These are phyloP conservation scores for Heterobasidion occidentale DNA, from an alignment of 1,284 basidiomycete genomes.

Conservation along the genomic window DNA sequence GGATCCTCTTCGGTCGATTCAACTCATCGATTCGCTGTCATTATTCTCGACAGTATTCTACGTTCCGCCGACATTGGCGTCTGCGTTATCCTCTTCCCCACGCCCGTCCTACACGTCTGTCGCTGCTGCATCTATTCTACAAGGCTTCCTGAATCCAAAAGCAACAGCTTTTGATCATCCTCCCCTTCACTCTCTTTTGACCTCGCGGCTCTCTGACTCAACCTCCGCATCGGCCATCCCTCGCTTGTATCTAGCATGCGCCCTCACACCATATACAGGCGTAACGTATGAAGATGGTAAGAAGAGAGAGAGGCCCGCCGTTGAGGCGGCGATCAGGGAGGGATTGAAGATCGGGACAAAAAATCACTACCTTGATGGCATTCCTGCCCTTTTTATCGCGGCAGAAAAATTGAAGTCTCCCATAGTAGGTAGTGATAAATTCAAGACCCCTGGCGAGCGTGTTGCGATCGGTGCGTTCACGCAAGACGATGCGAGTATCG, in stretches of 20 bases:
- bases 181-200: slow-evolving; percentile 39
- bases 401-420: slow-evolving; percentile 37
- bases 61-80: slow-evolving; percentile 36
- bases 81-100: slow-evolving; percentile 36
- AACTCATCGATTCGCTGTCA: slow-evolving; percentile 61
- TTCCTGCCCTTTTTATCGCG: slow-evolving; percentile 63
- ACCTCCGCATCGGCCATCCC: slow-evolving; percentile 30
- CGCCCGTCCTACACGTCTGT: slow-evolving; percentile 33
- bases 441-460: slow-evolving; percentile 36
- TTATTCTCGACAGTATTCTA: slow-evolving; percentile 71
- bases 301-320: slow-evolving; percentile 45
- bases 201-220: slow-evolving; percentile 30
- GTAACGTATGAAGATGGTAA: slow-evolving; percentile 61
- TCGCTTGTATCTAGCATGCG: slow-evolving; percentile 69
- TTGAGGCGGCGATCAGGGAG: slow-evolving; percentile 72
- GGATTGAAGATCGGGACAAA: slow-evolving; percentile 80
- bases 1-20: slow-evolving; percentile 68
- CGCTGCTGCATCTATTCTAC: slow-evolving; percentile 53
- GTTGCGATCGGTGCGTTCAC: slow-evolving; percentile 47
- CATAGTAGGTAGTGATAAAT: slow-evolving; percentile 28
- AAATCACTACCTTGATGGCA: slow-evolving; percentile 69
- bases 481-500: background rate
- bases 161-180: slow-evolving; percentile 8
- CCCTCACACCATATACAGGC: slow-evolving; percentile 56
- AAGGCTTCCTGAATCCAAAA: slow-evolving; percentile 32